Evolutionary conservation across 1,284 basidiomycete genomes (phyloP), one percentile per base, ranked within the genome.

Genomic region (Abortiporus biennis): DNA sequence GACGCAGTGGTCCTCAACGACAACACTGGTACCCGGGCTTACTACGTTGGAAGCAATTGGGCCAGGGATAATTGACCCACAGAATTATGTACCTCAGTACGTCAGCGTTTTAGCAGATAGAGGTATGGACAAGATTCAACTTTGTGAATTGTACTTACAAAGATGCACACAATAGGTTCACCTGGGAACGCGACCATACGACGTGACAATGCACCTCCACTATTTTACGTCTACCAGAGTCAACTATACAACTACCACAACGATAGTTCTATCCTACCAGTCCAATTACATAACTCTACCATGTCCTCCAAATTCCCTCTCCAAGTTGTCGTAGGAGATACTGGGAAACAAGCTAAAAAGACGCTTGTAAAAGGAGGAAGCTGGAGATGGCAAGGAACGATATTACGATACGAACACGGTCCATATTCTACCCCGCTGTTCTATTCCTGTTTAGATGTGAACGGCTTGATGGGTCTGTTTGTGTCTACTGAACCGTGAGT

Each of bases 311-410:
- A 67, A 12, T 60, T 70, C 21, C 73, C 73, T 8, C 58, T 76
- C 30, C 71, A 76, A 51, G 51, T 79, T 23, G 56, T 68, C 12
- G 50, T 72, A 21, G 69, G 65, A 13, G 58, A 59, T 24, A 29
- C 27, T 8, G 66, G 70, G 23, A 37, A 38, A 31, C 36, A 30
- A 3, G 8, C 35, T 8, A 37, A 24, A 21, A 30, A 21, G 23
- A 29, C 36, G 13, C 22, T 38, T n/a, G 53, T 73, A n/a, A 53
- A 49, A 15, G 61, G 61, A 23, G 72, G 74, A 1, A 54, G 51
- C 6, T 81, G 76, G 76, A 56, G 66, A 37, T 80, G 76, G 75
- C 59, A 66, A 48, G 74, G 74, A 15, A 73, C 73, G n/a, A 69
- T 69, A 67, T 62, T 80, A 23, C 65, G 68, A 45, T 78, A 74